These are phyloP conservation scores for Begonia fuchsioides DNA, from an alignment of 306 rosid genomes.

Conservation along the genomic window DNA sequence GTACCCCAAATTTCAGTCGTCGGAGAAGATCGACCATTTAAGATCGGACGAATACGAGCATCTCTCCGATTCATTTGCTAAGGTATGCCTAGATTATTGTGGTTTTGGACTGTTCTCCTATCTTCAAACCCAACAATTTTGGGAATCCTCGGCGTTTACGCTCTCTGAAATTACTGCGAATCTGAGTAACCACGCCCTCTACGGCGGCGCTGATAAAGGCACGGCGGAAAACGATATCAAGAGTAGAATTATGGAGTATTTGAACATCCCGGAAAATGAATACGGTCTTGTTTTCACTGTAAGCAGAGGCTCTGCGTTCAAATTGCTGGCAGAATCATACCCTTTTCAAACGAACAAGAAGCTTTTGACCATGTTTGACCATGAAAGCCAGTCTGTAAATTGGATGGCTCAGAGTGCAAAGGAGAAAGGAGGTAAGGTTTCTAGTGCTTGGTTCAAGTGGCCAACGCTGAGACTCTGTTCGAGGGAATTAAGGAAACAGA, in stretches of 20 bases:
- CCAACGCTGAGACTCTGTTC: constrained; percentile 94
- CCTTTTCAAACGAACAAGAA: constrained; percentile 84
- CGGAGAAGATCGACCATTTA: constrained; percentile 74
- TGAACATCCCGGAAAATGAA: constrained; percentile 85
- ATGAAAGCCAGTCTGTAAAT: constrained; percentile 92
- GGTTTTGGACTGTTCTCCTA: constrained; percentile 89
- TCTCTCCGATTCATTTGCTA: constrained; percentile 41
- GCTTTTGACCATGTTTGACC: constrained; percentile 90
- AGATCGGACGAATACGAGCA: constrained; percentile 74
- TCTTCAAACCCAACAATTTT: constrained; percentile 63
- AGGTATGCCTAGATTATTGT: constrained; percentile 98
- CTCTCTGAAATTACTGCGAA: constrained; percentile 89
- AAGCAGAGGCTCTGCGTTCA: constrained; percentile 95
- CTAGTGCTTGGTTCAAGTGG: constrained; percentile 95
- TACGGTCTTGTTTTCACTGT: constrained; percentile 97
- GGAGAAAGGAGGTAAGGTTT: constrained; percentile 79
- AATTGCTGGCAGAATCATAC: constrained; percentile 79
- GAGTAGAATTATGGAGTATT: constrained; percentile 75
- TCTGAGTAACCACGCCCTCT: constrained; percentile 87
- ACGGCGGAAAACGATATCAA: constrained; percentile 74
- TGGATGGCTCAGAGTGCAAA: constrained; percentile 97
- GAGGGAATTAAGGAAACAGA: constrained; percentile 81
- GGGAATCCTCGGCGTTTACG: constrained; percentile 90
- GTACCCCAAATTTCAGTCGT: constrained; percentile 79
- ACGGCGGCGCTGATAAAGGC: constrained; percentile 84